Percentiles rank a stretch among this genome's conserved stretches.
Evolutionary conservation across 495 filamentous ascomycete species (phyloP).

Genomic region (Pseudevernia furfuracea): DNA sequence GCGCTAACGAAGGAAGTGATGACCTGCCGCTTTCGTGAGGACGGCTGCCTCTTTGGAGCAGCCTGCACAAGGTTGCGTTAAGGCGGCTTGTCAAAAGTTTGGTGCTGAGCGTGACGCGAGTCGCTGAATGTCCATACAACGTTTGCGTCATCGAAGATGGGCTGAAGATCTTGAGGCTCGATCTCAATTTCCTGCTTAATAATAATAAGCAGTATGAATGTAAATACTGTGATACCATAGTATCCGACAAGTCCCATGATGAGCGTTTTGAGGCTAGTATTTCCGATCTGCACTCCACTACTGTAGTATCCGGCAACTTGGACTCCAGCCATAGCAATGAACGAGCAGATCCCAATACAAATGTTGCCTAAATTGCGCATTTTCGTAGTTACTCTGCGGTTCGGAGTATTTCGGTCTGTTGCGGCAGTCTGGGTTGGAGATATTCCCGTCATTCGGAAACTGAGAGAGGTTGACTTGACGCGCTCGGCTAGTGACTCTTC

Average conservation of each 20-base stretch:
- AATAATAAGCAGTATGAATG: neutral
- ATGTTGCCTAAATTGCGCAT: neutral
- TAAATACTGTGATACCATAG: slow-evolving; percentile 1
- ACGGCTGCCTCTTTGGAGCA: neutral
- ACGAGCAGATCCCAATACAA: neutral
- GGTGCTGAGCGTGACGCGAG: slow-evolving; percentile 1
- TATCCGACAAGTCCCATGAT: slow-evolving; percentile 12
- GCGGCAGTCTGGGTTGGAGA: slow-evolving; percentile 6
- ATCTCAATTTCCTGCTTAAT: neutral
- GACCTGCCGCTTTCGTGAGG: neutral
- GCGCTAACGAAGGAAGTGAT: neutral
- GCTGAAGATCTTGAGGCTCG: neutral
- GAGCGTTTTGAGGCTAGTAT: neutral
- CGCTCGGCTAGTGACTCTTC: neutral
- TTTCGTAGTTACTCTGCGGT: neutral
- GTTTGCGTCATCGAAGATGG: neutral
- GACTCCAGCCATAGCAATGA: neutral
- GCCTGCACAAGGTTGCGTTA: neutral
- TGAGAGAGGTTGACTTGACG: neutral
- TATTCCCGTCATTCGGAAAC: slow-evolving; percentile 1
- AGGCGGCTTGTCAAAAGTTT: neutral
- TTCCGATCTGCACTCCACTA: neutral
- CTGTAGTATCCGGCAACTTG: neutral
- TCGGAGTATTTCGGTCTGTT: neutral
- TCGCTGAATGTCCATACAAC: slow-evolving; percentile 5